Evolutionary conservation across 352 stramenopile genomes (phyloP), one percentile per base, ranked within the genome.

Genomic region (Pythium aphanidermatum): DNA sequence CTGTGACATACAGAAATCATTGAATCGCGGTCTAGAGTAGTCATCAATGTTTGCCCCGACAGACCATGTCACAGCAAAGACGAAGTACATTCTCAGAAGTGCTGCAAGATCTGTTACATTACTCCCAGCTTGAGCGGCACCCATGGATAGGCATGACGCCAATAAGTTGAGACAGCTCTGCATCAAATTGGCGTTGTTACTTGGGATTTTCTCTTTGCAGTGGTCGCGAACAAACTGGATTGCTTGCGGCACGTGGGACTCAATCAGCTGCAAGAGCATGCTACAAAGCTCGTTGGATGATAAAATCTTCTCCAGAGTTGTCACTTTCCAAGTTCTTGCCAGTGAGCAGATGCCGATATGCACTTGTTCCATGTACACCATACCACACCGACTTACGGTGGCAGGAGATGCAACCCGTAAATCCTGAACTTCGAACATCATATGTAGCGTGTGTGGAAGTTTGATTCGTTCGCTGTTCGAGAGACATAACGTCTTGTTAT

Each of bases 351-450:
- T 60, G 0, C 81, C 83, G 24, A 95, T 77, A 24, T 95, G 83
- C 13, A 95, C 77, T 58, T 95, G 83, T 43, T 94, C 83, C 83
- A 96, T 96, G 51, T 96, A 96, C 4, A 96, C 80, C 80, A 96
- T 96, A 19, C 87, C 87, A 32, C 83, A 95, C 2, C 86, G 80
- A 48, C 73, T 92, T 24, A 96, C 83, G 3, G 87, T 96, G 11
- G 84, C 86, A 0, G 87, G 87, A 0, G 86, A 95, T 4, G 86
- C 87, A 1, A 95, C 82, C 6, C 79, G 75, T 9, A 96, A 63
- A 46, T 96, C 87, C 48, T 95, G 81, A 5, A 96, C 87, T 50
- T 96, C 87, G 53, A 96, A 96, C 74, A 96, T 92, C 86, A 96
- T 96, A 37, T 95, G 84, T 29, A 96, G 57, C 12, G 78, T 90